Evolutionary conservation across 345 rosid species (phyloP).

Genomic region (Raphanus sativus): DNA sequence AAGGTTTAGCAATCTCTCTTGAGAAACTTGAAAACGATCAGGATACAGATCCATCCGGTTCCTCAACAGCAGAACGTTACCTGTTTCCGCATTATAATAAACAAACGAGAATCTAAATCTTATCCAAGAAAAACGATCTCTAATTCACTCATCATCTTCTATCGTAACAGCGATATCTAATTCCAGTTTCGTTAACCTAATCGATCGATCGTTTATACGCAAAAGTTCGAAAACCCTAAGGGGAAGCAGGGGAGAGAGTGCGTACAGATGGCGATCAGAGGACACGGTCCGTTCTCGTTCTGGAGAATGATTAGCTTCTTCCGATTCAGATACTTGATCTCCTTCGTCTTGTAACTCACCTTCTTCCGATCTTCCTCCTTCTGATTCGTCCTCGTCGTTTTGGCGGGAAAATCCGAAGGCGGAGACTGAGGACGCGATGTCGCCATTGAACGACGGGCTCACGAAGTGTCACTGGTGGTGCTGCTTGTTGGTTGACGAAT

Average conservation of each 20-base stretch:
- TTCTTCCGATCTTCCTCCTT: slow-evolving; percentile 38
- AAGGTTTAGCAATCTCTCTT: slow-evolving; percentile 65
- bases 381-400: slow-evolving; percentile 21
- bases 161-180: neutral
- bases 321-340: slow-evolving; percentile 59
- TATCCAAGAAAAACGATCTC: neutral
- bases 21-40: slow-evolving; percentile 61
- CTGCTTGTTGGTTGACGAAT: neutral
- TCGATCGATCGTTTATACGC: neutral
- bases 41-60: slow-evolving; percentile 54
- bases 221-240: slow-evolving; percentile 38
- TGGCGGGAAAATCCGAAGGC: slow-evolving; percentile 23
- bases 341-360: slow-evolving; percentile 65
- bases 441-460: slow-evolving; percentile 14
- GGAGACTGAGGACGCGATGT: slow-evolving; percentile 1
- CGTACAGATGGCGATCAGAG: slow-evolving; percentile 89
- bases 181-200: neutral
- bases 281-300: slow-evolving; percentile 92
- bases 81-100: slow-evolving; percentile 35
- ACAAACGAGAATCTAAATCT: neutral
- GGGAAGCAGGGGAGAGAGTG: neutral
- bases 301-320: slow-evolving; percentile 73
- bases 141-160: neutral
- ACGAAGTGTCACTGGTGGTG: neutral
- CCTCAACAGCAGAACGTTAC: slow-evolving; percentile 77